Conservation (phyloP, 495 filamentous ascomycete genomes). For the Daldinia decipiens region DNA sequence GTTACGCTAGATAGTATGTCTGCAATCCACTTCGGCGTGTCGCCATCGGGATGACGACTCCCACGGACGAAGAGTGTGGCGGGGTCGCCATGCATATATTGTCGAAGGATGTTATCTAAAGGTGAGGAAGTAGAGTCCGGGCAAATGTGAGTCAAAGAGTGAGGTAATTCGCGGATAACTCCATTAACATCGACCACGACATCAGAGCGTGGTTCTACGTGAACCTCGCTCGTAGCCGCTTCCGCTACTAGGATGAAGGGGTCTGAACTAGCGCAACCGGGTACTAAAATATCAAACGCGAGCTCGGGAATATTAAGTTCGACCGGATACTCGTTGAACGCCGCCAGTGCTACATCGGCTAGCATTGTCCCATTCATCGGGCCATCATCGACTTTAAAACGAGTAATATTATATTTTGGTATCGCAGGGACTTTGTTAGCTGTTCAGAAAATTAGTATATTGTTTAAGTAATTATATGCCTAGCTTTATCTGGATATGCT, state of each 20-base stretch:
- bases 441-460: conserved; percentile 50
- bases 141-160: conserved; percentile 73
- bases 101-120: conserved; percentile 81
- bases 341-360: conserved; percentile 75
- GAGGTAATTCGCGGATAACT: conserved; percentile 74
- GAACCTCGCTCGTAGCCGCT: conserved; percentile 72
- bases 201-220: conserved; percentile 70
- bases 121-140: conserved; percentile 81
- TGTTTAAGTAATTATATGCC: conserved; percentile 24
- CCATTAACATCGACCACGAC: conserved; percentile 75
- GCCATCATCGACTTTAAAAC: conserved; percentile 78
- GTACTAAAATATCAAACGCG: conserved; percentile 83
- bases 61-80: conserved; percentile 85
- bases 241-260: conserved; percentile 70
- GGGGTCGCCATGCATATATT: conserved; percentile 80
- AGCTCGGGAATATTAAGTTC: conserved; percentile 78
- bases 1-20: conserved; percentile 83
- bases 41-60: conserved; percentile 67
- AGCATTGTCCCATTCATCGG: conserved; percentile 72
- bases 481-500: conserved; percentile 19
- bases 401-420: conserved; percentile 79
- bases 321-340: conserved; percentile 79
- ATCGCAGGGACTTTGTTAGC: conserved; percentile 75
- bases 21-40: conserved; percentile 81
- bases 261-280: conserved; percentile 78